Evolutionary conservation across 2,329 filamentous ascomycete genomes (phyloP).

Genomic region (Arthrobotrys musiformis): DNA sequence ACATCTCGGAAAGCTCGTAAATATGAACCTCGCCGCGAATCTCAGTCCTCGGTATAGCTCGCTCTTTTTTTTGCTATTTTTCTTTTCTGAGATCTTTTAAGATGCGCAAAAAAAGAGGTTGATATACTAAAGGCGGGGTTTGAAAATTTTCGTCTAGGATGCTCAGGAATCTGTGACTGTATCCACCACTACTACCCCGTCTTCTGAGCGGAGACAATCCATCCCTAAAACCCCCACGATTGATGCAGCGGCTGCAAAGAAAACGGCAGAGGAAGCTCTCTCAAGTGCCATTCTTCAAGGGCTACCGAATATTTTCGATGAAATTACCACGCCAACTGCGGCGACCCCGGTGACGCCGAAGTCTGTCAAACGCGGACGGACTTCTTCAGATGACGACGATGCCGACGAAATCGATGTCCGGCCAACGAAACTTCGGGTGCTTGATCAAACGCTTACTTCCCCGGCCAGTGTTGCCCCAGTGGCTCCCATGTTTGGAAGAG

Average conservation of each 20-base stretch:
- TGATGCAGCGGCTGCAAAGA: conserved; percentile 46
- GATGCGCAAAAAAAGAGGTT: background rate
- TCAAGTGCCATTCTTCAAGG: conserved; percentile 34
- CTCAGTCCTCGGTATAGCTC: conserved; percentile 52
- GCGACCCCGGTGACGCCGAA: conserved; percentile 3
- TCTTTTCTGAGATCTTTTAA: background rate
- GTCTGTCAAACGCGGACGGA: conserved; percentile 28
- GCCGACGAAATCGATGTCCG: background rate
- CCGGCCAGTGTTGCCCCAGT: conserved; percentile 42
- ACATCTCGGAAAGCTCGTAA: conserved; percentile 53
- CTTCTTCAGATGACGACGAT: conserved; percentile 21
- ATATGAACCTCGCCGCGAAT: conserved; percentile 53
- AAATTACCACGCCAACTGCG: background rate
- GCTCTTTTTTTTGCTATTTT: background rate
- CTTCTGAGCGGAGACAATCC: conserved; percentile 40
- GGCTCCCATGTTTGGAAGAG: conserved; percentile 47
- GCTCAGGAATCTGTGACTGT: conserved; percentile 37
- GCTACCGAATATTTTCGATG: conserved; percentile 36
- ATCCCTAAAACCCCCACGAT: conserved; percentile 26
- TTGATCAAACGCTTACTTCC: conserved; percentile 50
- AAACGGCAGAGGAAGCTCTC: conserved; percentile 45
- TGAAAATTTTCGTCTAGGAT: conserved; percentile 18
- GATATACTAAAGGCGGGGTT: conserved; percentile 6
- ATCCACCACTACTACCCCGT: conserved; percentile 16
- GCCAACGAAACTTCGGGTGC: conserved; percentile 46